These are phyloP conservation scores for Colletotrichum higginsianum DNA, from an alignment of 2,329 filamentous ascomycete species.

Conservation along the genomic window DNA sequence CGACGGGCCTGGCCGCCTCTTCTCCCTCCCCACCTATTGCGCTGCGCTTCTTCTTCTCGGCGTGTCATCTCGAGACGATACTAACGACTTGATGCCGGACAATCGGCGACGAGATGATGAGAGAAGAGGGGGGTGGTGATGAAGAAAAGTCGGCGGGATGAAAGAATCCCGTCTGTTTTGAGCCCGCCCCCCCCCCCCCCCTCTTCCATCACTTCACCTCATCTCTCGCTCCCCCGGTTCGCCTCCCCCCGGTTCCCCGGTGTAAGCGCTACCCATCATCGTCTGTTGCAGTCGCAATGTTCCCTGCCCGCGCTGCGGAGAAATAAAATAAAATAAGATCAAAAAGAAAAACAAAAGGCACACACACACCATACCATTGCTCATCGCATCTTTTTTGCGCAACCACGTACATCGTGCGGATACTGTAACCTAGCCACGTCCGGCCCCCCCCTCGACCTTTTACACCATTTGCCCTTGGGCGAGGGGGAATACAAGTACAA, in stretches of 20 bases:
- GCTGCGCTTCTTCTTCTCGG: constrained; percentile 3
- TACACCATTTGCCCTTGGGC: too few relatives aligned
- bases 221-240: constrained; percentile 10
- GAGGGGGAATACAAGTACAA: background rate
- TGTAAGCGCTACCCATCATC: constrained; percentile 24
- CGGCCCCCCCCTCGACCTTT: background rate
- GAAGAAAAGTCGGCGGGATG: too few relatives aligned
- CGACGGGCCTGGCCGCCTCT: too few relatives aligned
- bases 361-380: background rate
- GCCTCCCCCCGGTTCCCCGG: constrained; percentile 35
- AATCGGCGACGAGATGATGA: background rate
- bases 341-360: background rate
- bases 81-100: background rate
- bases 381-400: background rate
- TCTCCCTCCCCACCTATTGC: too few relatives aligned
- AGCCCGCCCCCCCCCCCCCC: background rate
- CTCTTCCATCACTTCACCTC: background rate
- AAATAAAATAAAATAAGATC: background rate
- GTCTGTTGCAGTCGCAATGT: constrained; percentile 23
- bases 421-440: background rate
- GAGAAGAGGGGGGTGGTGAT: too few relatives aligned
- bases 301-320: background rate
- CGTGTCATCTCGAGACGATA: background rate
- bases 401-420: background rate
- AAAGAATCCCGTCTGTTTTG: background rate